These are phyloP conservation scores for Starmerella stigmatis DNA, from an alignment of 805 yeast species.

Conservation along the genomic window DNA sequence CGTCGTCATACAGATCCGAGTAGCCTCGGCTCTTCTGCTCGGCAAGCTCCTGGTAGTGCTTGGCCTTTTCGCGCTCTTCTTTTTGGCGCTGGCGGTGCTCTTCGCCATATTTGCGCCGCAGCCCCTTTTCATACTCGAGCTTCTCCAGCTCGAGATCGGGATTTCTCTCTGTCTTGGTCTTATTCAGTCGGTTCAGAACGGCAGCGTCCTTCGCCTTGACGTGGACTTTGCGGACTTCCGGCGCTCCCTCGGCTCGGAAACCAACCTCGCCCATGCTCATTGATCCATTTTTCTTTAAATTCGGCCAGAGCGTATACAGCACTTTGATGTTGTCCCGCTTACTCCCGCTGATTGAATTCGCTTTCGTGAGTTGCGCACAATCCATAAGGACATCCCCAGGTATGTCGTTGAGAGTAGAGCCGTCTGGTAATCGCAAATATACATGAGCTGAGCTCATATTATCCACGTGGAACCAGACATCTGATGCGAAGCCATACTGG, in stretches of 20 bases:
- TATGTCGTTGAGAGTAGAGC: conserved; percentile 38
- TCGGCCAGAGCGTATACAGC: conserved; percentile 29
- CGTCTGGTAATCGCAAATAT: conserved; percentile 49
- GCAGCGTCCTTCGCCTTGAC: conserved; percentile 48
- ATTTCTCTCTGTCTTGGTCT: background rate
- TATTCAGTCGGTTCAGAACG: conserved; percentile 36
- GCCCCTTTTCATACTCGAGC: conserved; percentile 34
- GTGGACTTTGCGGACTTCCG: conserved; percentile 40
- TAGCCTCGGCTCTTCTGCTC: conserved; percentile 36
- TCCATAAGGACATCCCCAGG: conserved; percentile 45
- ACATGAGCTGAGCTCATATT: conserved; percentile 69
- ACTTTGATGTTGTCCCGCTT: conserved; percentile 9
- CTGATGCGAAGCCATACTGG: conserved; percentile 52
- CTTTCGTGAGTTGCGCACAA: conserved; percentile 56
- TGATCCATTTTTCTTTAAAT: conserved; percentile 9
- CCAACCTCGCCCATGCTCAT: conserved; percentile 3
- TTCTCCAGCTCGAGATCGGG: conserved; percentile 15
- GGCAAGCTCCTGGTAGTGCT: conserved; percentile 25
- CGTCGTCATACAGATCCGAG: conserved; percentile 42
- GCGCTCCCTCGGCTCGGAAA: conserved; percentile 1
- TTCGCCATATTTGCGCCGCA: conserved; percentile 25
- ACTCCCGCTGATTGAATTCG: conserved; percentile 46
- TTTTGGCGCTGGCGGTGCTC: conserved; percentile 34
- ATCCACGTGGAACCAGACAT: conserved; percentile 72
- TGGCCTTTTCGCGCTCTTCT: conserved; percentile 33